A percentile compares a stretch with the other conserved stretches of the same genome.
Conservation (phyloP, 768 basidiomycete genomes). For the Pisolithus orientalis region DNA sequence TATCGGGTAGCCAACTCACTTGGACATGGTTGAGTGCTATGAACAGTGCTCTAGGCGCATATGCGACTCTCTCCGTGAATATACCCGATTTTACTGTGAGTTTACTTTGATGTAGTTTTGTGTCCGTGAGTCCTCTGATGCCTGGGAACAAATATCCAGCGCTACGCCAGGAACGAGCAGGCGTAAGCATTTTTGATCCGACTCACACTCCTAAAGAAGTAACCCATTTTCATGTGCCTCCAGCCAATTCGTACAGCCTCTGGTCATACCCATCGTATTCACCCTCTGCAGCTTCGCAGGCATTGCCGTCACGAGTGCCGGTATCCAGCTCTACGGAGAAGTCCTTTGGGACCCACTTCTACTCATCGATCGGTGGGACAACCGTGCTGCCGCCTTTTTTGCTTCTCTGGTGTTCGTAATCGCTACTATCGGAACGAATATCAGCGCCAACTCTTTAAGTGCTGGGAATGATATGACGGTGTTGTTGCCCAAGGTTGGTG, state of each 20-base stretch:
- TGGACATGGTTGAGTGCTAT: slow-evolving; percentile 78
- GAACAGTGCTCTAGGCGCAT: slow-evolving; percentile 73
- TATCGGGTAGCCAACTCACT: slow-evolving; percentile 50
- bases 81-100: slow-evolving; percentile 77
- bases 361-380: slow-evolving; percentile 78
- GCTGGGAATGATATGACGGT: slow-evolving; percentile 85
- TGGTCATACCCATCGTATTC: slow-evolving; percentile 77
- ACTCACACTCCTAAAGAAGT: not conserved
- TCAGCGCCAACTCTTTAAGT: slow-evolving; percentile 70
- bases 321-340: slow-evolving; percentile 61
- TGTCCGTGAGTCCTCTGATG: not conserved
- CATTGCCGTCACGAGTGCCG: slow-evolving; percentile 75
- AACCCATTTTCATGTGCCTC: not conserved
- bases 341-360: slow-evolving; percentile 70
- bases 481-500: slow-evolving; percentile 47
- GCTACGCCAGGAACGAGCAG: slow-evolving; percentile 66
- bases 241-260: slow-evolving; percentile 67
- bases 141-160: slow-evolving; percentile 28
- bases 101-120: not conserved
- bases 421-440: slow-evolving; percentile 65
- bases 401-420: slow-evolving; percentile 65
- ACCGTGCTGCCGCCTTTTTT: slow-evolving; percentile 83
- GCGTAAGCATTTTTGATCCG: slow-evolving; percentile 36
- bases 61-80: slow-evolving; percentile 68
- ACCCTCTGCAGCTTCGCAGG: slow-evolving; percentile 74